Evolutionary conservation across 2,329 filamentous ascomycete genomes (phyloP).

Genomic region (Epichloe brachyelytri): DNA sequence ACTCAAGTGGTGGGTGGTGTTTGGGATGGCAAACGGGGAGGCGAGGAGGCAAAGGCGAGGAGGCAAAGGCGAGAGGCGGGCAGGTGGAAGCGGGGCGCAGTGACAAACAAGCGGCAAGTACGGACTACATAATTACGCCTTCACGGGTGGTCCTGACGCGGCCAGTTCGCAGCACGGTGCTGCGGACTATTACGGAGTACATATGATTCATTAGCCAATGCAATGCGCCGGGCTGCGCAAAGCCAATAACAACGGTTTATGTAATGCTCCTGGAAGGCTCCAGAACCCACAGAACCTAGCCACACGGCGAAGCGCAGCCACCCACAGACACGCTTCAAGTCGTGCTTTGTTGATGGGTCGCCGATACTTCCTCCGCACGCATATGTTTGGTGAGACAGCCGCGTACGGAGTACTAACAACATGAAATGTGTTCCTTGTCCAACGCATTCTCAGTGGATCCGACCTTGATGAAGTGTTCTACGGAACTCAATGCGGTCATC

Average conservation of each 20-base stretch:
- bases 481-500: conserved; percentile 3
- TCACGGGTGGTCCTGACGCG: neutral
- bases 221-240: neutral
- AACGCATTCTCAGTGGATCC: conserved; percentile 9
- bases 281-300: conserved; percentile 16
- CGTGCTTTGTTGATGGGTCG: neutral
- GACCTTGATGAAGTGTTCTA: neutral
- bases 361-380: conserved; percentile 1
- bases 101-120: conserved; percentile 11
- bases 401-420: conserved; percentile 10
- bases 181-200: too few relatives aligned
- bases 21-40: conserved; percentile 9
- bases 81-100: conserved; percentile 14
- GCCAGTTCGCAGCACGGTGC: too few relatives aligned
- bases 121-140: conserved; percentile 8
- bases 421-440: neutral
- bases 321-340: too few relatives aligned
- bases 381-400: neutral
- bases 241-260: conserved; percentile 7
- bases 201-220: conserved; percentile 13
- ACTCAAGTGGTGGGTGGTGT: neutral
- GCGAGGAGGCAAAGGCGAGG: conserved; percentile 10
- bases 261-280: conserved; percentile 21
- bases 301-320: neutral
- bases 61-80: neutral